phyloP scores from a whole-genome alignment of 2,329 filamentous ascomycete species.

The Pyrenophora teres region DNA sequence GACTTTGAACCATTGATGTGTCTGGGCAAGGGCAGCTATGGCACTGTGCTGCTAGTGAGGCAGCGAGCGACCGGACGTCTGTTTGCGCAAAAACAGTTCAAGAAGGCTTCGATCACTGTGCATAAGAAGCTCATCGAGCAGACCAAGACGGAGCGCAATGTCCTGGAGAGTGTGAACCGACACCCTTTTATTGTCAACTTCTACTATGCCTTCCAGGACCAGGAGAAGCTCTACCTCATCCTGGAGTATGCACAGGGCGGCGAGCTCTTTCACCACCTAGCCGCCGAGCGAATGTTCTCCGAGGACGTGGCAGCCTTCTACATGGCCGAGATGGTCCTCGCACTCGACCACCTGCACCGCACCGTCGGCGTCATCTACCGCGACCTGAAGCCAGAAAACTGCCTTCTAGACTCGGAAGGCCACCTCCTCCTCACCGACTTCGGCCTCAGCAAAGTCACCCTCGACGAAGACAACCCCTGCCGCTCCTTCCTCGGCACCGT shows the following conservation, averaged over 20 bases:
- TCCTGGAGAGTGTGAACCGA: constrained; percentile 92
- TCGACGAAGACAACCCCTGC: constrained; percentile 73
- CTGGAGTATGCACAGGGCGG: constrained; percentile 97
- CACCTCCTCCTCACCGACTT: constrained; percentile 96
- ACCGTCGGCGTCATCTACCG: constrained; percentile 94
- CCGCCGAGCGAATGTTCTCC: constrained; percentile 91
- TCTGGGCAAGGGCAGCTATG: constrained; percentile 94
- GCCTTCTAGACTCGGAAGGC: constrained; percentile 85
- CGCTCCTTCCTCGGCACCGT: constrained; percentile 92
- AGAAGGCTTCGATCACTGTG: constrained; percentile 92
- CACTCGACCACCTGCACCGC: constrained; percentile 89
- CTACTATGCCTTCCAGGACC: constrained; percentile 97
- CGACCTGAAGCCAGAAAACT: constrained; percentile 97
- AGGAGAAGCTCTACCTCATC: constrained; percentile 95
- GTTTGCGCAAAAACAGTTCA: constrained; percentile 98
- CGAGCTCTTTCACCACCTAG: constrained; percentile 94
- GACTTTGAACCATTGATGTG: constrained; percentile 92
- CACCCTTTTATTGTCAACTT: constrained; percentile 98
- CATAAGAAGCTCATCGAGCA: constrained; percentile 96
- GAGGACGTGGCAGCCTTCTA: constrained; percentile 92
- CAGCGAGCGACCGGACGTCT: constrained; percentile 84
- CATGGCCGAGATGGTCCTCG: constrained; percentile 97
- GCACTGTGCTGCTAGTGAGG: constrained; percentile 91
- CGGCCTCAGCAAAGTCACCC: constrained; percentile 90
- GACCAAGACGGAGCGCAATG: constrained; percentile 93